Conservation (phyloP, 2,329 filamentous ascomycete genomes). For the Diaporthe humulicola region DNA sequence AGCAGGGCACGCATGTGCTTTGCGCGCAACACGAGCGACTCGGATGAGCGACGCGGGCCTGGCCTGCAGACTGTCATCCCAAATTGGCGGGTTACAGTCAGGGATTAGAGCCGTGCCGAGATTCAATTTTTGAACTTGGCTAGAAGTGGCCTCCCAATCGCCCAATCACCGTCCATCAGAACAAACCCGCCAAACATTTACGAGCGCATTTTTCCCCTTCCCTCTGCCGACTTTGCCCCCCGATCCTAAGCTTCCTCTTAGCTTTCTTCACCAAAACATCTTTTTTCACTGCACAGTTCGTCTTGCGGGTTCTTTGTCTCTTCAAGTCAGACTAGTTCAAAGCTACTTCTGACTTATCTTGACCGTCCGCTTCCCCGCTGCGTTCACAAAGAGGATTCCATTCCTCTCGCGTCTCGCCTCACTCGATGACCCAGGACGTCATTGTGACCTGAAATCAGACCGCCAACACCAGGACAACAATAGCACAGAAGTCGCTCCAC, state of each 20-base stretch:
- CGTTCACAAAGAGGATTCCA: background rate
- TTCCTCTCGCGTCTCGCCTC: background rate
- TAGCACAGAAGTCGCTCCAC: constrained; percentile 12
- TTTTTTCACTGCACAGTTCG: background rate
- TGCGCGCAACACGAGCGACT: background rate
- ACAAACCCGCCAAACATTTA: constrained; percentile 26
- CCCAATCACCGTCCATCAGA: constrained; percentile 4
- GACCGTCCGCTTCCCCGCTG: background rate
- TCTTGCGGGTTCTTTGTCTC: background rate
- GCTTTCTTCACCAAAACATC: constrained; percentile 11
- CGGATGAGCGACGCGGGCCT: background rate
- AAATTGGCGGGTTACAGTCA: constrained; percentile 23
- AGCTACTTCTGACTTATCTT: background rate
- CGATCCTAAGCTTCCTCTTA: constrained; percentile 17
- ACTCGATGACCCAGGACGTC: constrained; percentile 32
- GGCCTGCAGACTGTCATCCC: constrained; percentile 19
- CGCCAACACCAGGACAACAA: constrained; percentile 20
- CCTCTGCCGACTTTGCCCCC: background rate
- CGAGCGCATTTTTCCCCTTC: constrained; percentile 30
- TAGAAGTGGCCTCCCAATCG: background rate
- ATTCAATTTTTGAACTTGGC: constrained; percentile 26
- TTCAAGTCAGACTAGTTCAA: background rate
- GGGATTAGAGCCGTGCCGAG: constrained; percentile 25
- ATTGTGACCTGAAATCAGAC: constrained; percentile 31
- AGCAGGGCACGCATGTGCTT: background rate